Conservation (phyloP, 208 protist species). For the Leishmania amazonensis region DNA sequence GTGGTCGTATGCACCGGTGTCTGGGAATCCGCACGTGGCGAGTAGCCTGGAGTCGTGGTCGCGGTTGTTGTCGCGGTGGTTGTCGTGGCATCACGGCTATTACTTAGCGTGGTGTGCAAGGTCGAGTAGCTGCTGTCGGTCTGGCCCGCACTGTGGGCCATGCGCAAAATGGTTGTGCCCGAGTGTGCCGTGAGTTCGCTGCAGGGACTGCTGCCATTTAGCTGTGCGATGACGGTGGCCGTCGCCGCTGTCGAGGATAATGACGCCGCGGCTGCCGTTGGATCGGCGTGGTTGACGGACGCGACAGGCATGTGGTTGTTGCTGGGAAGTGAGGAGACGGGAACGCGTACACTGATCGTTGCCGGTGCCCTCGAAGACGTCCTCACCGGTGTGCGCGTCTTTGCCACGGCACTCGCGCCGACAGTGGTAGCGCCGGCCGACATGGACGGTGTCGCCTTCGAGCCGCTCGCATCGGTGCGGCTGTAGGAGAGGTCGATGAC, state of each 20-base stretch:
- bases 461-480: conserved; percentile 7
- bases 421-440: not conserved
- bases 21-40: not conserved
- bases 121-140: not conserved
- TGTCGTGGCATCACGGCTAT: not conserved
- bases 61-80: not conserved
- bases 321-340: not conserved
- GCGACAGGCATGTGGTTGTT: not conserved
- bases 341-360: conserved; percentile 1
- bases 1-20: conserved; percentile 1
- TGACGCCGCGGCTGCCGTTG: not conserved
- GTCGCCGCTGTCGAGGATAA: not conserved
- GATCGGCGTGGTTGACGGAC: conserved; percentile 5
- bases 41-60: not conserved
- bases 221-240: not conserved
- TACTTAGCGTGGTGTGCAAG: not conserved
- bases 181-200: conserved; percentile 5
- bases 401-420: not conserved
- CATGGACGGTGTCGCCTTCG: not conserved
- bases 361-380: conserved; percentile 5
- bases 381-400: not conserved
- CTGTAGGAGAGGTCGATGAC: conserved; percentile 32
- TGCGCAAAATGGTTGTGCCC: conserved; percentile 11
- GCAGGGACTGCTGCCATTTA: not conserved
- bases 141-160: conserved; percentile 4